Base-by-base conservation (phyloP, 768 basidiomycete genomes). In the Tricholoma furcatifolium region DNA sequence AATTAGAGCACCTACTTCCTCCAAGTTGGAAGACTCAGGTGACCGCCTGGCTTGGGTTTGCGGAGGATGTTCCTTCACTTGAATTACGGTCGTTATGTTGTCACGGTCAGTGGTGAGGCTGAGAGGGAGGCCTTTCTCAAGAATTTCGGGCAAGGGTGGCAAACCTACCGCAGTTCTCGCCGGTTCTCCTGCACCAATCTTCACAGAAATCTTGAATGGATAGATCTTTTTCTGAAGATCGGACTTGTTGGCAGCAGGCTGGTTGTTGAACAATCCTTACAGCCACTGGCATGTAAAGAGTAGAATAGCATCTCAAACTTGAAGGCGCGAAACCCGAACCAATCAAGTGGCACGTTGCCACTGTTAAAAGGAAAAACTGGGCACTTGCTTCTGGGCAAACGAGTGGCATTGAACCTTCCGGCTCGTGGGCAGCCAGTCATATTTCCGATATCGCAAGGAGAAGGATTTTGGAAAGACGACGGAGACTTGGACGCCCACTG, bases 71-170 rank as follows among this genome's bases (percentile, higher is more conserved):
- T 0, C 96, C 96, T 1, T 94, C 92, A 1, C 97, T 98, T 60
- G 96, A n/a, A 99, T 70, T 97, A 93, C 59, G 95, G 90, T 35
- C 96, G 96, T 2, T 96, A 89, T 64, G 93, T 98, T 43, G 96
- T 99, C 9, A n/a, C n/a, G n/a, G n/a, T n/a, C n/a, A n/a, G n/a
- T n/a, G 96, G 96, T 12, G 95, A 98, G 65, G 87, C 81, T 6
- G 73, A 81, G 34, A 84, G 93, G 38, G 86, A 90, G 66, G 97
- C 97, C 6, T 88, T 85, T 65, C 80, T 98, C 15, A n/a, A n/a
- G n/a, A n/a, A n/a, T n/a, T n/a, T 79, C 93, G 60, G 96, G 94
- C 44, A 98, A 99, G 73, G n/a, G n/a, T n/a, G 93, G 92, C 54
- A 82, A 84, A 47, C 77, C 83, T 51, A 60, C 79, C 15, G 83